Evolutionary conservation across 495 filamentous ascomycete species (phyloP), one percentile per base, ranked within the genome.

Genomic region (Choiromyces venosus): DNA sequence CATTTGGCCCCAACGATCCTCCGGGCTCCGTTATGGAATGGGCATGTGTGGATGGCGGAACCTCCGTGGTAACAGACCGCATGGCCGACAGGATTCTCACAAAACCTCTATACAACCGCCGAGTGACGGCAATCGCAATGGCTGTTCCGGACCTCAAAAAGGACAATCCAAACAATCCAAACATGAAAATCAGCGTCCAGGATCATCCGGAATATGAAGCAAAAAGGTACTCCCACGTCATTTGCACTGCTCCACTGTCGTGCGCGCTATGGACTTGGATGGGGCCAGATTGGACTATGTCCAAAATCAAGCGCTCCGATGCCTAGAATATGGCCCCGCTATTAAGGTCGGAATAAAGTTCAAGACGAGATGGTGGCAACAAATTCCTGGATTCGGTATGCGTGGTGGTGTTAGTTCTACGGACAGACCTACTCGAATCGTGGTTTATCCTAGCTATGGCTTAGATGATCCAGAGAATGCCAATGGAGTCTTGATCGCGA

Each of bases 391-490:
- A 0, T 5, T 37, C 1, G 33, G 8, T 0, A 69, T 40, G 1
- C 14, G 37, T 29, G 85, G 84, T 10, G 85, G 84, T 16, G 64
- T 80, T 14, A 78, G 78, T 4, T 73, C 46, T 35, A 83, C 83
- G 9, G 84, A 86, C 74, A 75, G 82, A n/a, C 73, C 77, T 18
- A 79, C 83, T 36, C 78, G 85, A 5, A 81, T 74, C 25, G 80
- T 79, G 72, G 85, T 86, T 12, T 86, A 86, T 80, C 85, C 85
- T 10, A 83, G 82, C 12, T 86, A 83, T 74, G 82, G 82, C 66
- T 66, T 83, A 71, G 33, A 80, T 16, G 77, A 79, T 46, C 64
- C 67, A 0, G 37, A 70, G 12, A 67, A 79, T 37, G 68, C 80
- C 33, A 74, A 82, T 6, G 83, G 78, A 25, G 83, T 85, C 10